Evolutionary conservation across 2,329 filamentous ascomycete genomes (phyloP), one percentile per base, ranked within the genome.

Genomic region (Pyrenophora teres): DNA sequence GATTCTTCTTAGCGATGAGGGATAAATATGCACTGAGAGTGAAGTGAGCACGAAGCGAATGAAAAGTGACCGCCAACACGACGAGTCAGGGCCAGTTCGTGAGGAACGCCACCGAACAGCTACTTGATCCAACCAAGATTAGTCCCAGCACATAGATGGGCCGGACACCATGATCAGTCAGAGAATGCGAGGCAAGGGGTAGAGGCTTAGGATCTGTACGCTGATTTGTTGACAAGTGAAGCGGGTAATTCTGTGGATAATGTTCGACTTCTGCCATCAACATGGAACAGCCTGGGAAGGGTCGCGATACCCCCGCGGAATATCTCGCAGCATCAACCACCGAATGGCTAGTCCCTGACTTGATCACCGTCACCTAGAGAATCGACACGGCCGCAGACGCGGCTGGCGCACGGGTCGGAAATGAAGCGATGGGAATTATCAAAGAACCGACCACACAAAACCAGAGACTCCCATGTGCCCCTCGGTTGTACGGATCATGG

Each of bases 341-440:
- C 18, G 23, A 40, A n/a, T 38, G 50, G 25, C 3, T 30, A 40
- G 15, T 25, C 30, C 30, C 21, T 21, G 9, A 18, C 18, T 23
- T 42, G 21, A 18, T 16, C 18, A 9, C 16, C 13, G 10, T 49
- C 18, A 21, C 27, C 21, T 6, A 7, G 18, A 33, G 40, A 39
- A 31, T n/a, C 18, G 10, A 15, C 30, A 25, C 13, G 25, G 23
- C n/a, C 31, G 4, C 23, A 19, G 19, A 32, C 37, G 31, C 23
- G 15, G 23, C 31, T 10, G 42, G 21, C 15, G 33, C 44, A 48
- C 50, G 44, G 44, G 33, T 48, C 38, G 50, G 50, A 53, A 16
- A 53, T 53, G 50, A 50, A 15, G 25, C 15, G 23, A 49, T 53
- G 40, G 40, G 40, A 30, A 44, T 44, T 25, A 23, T 35, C 31